Percentiles rank a stretch among this genome's conserved stretches.
Conservation (phyloP, 306 rosid genomes). For the Lupinus albus region DNA sequence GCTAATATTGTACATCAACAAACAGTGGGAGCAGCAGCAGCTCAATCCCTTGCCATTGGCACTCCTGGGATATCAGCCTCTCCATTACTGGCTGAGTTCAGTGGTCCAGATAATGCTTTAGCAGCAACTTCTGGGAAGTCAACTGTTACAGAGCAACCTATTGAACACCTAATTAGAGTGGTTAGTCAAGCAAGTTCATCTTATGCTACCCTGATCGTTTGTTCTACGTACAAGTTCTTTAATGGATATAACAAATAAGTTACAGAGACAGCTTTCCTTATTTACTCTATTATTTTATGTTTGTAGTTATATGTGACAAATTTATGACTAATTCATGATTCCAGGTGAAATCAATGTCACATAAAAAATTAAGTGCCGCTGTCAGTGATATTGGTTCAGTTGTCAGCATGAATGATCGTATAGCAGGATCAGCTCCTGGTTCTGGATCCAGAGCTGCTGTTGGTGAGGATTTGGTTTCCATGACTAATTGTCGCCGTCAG, state of each 20-base stretch:
- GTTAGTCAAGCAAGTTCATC: slow-evolving; percentile 53
- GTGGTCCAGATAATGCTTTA: slow-evolving; percentile 64
- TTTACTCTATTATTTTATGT: slow-evolving; percentile 26
- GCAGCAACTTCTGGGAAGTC: slow-evolving; percentile 65
- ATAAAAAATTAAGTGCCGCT: slow-evolving; percentile 68
- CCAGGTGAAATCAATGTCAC: slow-evolving; percentile 86
- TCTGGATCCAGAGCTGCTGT: slow-evolving; percentile 96
- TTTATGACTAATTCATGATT: slow-evolving; percentile 39
- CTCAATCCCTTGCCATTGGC: slow-evolving; percentile 89
- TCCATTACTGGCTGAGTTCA: slow-evolving; percentile 91
- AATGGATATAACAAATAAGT: slow-evolving; percentile 21
- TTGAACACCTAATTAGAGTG: slow-evolving; percentile 78
- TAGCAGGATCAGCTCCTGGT: slow-evolving; percentile 94
- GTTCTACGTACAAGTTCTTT: not conserved
- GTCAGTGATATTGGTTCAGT: slow-evolving; percentile 82
- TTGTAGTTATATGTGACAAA: slow-evolving; percentile 30
- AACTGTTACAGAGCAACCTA: slow-evolving; percentile 72
- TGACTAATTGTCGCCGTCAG: slow-evolving; percentile 86
- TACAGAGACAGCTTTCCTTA: not conserved
- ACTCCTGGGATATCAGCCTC: slow-evolving; percentile 99
- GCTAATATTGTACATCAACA: slow-evolving; percentile 73
- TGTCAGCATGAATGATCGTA: slow-evolving; percentile 86
- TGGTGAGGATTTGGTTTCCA: slow-evolving; percentile 93
- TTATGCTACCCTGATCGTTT: slow-evolving; percentile 26
- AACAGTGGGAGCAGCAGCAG: slow-evolving; percentile 55